These are phyloP conservation scores for Ogataea populi-albae DNA, from an alignment of 805 yeast genomes.

Conservation along the genomic window DNA sequence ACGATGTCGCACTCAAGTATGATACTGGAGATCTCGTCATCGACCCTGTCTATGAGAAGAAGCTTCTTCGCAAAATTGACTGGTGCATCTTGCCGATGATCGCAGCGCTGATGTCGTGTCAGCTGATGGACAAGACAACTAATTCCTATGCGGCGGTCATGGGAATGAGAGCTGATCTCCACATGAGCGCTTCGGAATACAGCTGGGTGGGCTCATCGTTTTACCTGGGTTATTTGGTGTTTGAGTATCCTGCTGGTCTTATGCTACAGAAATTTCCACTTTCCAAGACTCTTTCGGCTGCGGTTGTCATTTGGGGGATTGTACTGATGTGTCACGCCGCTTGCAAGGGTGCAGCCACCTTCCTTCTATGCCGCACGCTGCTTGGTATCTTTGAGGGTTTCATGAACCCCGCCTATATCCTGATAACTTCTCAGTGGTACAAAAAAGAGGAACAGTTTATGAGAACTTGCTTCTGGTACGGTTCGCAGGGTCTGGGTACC, in stretches of 20 bases:
- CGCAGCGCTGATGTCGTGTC: slow-evolving; percentile 33
- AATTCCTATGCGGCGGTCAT: slow-evolving; percentile 38
- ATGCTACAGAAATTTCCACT: slow-evolving; percentile 51
- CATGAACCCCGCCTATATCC: slow-evolving; percentile 43
- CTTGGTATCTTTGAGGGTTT: slow-evolving; percentile 54
- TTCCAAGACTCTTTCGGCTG: slow-evolving; percentile 46
- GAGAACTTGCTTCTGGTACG: slow-evolving; percentile 35
- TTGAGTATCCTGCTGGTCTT: slow-evolving; percentile 43
- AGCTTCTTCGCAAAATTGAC: slow-evolving; percentile 39
- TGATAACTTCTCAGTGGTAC: slow-evolving; percentile 55
- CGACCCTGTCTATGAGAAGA: slow-evolving; percentile 30
- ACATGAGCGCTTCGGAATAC: slow-evolving; percentile 36
- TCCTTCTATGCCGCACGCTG: slow-evolving; percentile 44
- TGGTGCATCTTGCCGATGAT: slow-evolving; percentile 36
- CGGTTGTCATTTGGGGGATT: slow-evolving; percentile 49
- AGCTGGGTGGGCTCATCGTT: slow-evolving; percentile 45
- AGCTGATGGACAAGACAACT: slow-evolving; percentile 41
- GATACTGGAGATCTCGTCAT: slow-evolving; percentile 15
- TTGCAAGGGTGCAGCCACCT: slow-evolving; percentile 36
- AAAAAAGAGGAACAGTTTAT: slow-evolving; percentile 44
- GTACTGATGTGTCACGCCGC: slow-evolving; percentile 42
- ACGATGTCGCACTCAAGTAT: slow-evolving; percentile 1
- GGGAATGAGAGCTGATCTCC: slow-evolving; percentile 34
- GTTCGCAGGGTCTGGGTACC: slow-evolving; percentile 41
- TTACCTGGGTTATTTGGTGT: slow-evolving; percentile 45